Evolutionary conservation across 2,329 filamentous ascomycete genomes (phyloP).

Genomic region (Fusarium nelsonii): DNA sequence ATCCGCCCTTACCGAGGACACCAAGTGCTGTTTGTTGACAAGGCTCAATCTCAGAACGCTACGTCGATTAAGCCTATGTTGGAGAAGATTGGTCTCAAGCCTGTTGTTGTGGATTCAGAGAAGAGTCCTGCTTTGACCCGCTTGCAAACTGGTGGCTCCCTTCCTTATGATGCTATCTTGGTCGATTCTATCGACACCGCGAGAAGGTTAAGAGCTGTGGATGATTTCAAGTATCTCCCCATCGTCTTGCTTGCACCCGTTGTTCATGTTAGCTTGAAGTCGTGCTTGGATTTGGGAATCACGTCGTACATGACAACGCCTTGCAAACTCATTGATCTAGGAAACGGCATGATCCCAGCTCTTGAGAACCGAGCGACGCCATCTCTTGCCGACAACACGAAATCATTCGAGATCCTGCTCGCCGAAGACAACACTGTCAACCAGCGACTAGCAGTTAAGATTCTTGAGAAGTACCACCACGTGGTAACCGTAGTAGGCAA

Average conservation of each 20-base stretch:
- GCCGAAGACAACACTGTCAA: slow-evolving; percentile 99
- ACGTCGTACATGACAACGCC: slow-evolving; percentile 99
- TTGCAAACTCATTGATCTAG: slow-evolving; percentile 91
- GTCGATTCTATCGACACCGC: slow-evolving; percentile 95
- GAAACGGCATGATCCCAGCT: slow-evolving; percentile 95
- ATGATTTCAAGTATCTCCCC: slow-evolving; percentile 97
- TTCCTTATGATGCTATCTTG: slow-evolving; percentile 93
- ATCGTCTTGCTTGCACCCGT: slow-evolving; percentile 91
- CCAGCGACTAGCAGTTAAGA: slow-evolving; percentile 94
- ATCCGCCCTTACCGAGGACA: slow-evolving; percentile 92
- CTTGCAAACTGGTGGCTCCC: slow-evolving; percentile 66
- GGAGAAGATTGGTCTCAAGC: slow-evolving; percentile 80
- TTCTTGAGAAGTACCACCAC: slow-evolving; percentile 96
- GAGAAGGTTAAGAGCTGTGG: slow-evolving; percentile 83
- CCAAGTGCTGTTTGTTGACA: slow-evolving; percentile 94
- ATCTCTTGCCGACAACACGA: slow-evolving; percentile 90
- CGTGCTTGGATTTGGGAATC: slow-evolving; percentile 92
- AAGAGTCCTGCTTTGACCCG: slow-evolving; percentile 70
- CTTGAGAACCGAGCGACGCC: slow-evolving; percentile 93
- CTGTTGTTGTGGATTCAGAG: slow-evolving; percentile 86
- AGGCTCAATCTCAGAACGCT: slow-evolving; percentile 82
- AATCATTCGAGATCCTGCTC: slow-evolving; percentile 93
- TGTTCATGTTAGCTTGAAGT: slow-evolving; percentile 92
- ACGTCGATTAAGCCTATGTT: slow-evolving; percentile 84
- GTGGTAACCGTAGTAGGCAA: slow-evolving; percentile 94